Evolutionary conservation across 164 flowering plant genomes (phyloP).

Genomic region (Houttuynia cordata): DNA sequence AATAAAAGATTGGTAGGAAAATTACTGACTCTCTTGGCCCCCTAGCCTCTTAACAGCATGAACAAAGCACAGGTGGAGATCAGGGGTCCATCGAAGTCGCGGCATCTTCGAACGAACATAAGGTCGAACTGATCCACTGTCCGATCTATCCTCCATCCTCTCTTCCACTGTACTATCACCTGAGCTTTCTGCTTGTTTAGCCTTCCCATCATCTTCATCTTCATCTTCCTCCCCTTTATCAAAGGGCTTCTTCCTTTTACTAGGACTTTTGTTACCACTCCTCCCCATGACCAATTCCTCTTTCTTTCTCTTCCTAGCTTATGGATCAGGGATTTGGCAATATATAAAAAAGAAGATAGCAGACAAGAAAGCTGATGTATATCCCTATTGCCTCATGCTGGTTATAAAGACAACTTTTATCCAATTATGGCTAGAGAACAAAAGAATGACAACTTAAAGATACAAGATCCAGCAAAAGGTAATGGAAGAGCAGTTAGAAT

Average conservation of each 20-base stretch:
- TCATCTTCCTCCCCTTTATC: conserved; percentile 13
- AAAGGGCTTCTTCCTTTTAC: conserved; percentile 15
- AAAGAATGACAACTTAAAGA: neutral
- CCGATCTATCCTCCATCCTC: conserved; percentile 25
- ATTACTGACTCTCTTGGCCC: conserved; percentile 56
- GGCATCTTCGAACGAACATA: conserved; percentile 48
- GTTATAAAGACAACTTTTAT: too few relatives aligned
- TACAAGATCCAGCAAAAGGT: neutral
- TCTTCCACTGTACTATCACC: conserved; percentile 82
- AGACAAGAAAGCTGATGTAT: too few relatives aligned
- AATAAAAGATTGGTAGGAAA: neutral
- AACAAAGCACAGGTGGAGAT: conserved; percentile 58
- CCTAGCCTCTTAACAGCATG: conserved; percentile 60
- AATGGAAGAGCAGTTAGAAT: neutral
- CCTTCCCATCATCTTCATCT: conserved; percentile 11
- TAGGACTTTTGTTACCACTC: conserved; percentile 16
- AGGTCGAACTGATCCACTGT: conserved; percentile 22
- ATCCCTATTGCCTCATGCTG: too few relatives aligned
- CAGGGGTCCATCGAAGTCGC: conserved; percentile 66
- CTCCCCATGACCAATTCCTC: conserved; percentile 10
- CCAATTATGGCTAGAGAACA: too few relatives aligned
- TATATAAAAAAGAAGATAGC: too few relatives aligned
- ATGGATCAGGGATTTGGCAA: neutral
- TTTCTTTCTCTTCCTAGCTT: neutral
- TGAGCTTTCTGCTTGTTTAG: conserved; percentile 30